Evolutionary conservation across 805 yeast genomes (phyloP).

Genomic region (Starmera pachycereana): DNA sequence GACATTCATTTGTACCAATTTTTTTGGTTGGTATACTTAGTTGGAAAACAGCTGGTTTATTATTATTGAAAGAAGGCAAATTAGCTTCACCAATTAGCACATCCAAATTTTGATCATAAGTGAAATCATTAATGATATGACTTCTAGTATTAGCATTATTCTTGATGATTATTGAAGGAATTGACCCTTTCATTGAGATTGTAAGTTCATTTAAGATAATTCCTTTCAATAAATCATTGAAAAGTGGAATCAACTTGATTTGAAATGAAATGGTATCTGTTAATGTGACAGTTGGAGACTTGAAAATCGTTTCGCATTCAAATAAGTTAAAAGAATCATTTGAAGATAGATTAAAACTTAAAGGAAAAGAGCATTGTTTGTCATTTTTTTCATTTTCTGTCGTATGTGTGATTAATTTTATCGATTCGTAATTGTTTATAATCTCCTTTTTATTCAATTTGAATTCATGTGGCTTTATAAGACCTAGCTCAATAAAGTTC

Average conservation of each 20-base stretch:
- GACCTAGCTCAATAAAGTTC: conserved; percentile 23
- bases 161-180: conserved; percentile 8
- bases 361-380: not conserved
- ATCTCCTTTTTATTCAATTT: not conserved
- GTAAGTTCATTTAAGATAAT: conserved; percentile 5
- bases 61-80: conserved; percentile 7
- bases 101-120: conserved; percentile 2
- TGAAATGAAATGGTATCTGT: conserved; percentile 19
- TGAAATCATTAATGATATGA: not conserved
- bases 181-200: conserved; percentile 7
- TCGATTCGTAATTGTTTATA: too few relatives aligned
- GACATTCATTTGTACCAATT: conserved; percentile 9
- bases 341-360: conserved; percentile 15
- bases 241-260: conserved; percentile 18
- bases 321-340: conserved; percentile 17
- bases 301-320: conserved; percentile 15
- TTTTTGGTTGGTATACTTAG: conserved; percentile 8
- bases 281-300: conserved; percentile 8
- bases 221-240: conserved; percentile 11
- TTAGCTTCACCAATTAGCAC: conserved; percentile 5
- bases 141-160: conserved; percentile 2
- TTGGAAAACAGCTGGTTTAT: conserved; percentile 9
- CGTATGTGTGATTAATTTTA: too few relatives aligned
- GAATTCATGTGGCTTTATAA: conserved; percentile 11
- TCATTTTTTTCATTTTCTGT: too few relatives aligned